A percentile compares a stretch with the other conserved stretches of the same genome.
These are phyloP conservation scores for Bertia moriformis DNA, from an alignment of 2,329 filamentous ascomycete species.

Conservation along the genomic window DNA sequence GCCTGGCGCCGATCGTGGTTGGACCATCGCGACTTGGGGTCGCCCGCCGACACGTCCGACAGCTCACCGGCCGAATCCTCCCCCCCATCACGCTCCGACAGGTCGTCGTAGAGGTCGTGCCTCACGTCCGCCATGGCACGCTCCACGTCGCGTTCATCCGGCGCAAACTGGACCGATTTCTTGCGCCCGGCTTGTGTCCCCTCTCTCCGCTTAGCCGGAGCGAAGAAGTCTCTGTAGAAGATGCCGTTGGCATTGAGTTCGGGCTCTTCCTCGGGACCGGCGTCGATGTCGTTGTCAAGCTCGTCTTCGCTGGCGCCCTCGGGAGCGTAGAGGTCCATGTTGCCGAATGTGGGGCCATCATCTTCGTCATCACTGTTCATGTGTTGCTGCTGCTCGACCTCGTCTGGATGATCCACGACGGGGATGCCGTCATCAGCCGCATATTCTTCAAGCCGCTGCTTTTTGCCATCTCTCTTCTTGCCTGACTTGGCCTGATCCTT, in stretches of 20 bases:
- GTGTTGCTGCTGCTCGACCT: constrained; percentile 16
- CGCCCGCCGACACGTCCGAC: constrained; percentile 51
- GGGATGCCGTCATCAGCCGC: no score
- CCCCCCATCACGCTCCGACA: constrained; percentile 49
- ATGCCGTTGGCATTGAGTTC: constrained; percentile 68
- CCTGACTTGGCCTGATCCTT: constrained; percentile 61
- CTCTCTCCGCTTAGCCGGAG: no score
- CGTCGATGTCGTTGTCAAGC: constrained; percentile 32
- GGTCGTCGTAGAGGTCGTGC: constrained; percentile 77
- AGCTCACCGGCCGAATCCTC: constrained; percentile 39
- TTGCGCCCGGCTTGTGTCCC: constrained; percentile 23
- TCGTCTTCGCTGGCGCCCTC: constrained; percentile 58
- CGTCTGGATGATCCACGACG: constrained; percentile 21
- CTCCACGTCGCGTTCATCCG: constrained; percentile 55
- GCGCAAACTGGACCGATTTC: constrained; percentile 15
- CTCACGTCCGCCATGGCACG: constrained; percentile 76
- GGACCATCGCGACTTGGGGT: constrained; percentile 62
- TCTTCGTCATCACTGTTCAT: constrained; percentile 62
- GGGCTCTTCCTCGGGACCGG: constrained; percentile 41
- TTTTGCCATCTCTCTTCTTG: constrained; percentile 40
- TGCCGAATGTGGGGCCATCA: constrained; percentile 69
- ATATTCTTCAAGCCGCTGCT: constrained; percentile 8
- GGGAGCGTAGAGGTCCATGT: constrained; percentile 60
- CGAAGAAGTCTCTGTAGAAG: constrained; percentile 81
- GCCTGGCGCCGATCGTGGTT: constrained; percentile 77